These are phyloP conservation scores for Calonectria ilicicola DNA, from an alignment of 2,329 filamentous ascomycete species.

Conservation along the genomic window DNA sequence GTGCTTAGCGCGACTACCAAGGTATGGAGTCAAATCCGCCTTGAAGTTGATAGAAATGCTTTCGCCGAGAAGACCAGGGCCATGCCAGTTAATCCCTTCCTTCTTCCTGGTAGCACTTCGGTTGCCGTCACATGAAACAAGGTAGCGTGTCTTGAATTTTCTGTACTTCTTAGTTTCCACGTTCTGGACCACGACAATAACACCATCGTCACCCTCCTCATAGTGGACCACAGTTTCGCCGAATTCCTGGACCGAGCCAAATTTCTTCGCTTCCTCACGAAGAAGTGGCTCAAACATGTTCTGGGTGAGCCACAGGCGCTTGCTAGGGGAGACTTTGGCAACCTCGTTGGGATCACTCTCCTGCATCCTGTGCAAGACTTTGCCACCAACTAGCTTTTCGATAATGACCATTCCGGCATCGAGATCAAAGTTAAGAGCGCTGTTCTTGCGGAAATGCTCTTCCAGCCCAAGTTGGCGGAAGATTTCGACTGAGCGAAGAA, in stretches of 20 bases:
- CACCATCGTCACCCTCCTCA: not conserved
- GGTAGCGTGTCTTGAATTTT: conserved; percentile 18
- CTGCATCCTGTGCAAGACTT: not conserved
- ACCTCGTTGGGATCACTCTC: conserved; percentile 3
- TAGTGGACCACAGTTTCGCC: not conserved
- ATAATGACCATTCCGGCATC: not conserved
- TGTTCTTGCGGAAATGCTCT: not conserved
- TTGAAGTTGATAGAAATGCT: not conserved
- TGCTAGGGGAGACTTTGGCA: not conserved
- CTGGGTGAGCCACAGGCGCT: conserved; percentile 14
- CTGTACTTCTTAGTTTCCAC: conserved; percentile 4
- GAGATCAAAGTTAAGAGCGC: not conserved
- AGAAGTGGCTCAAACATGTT: conserved; percentile 19
- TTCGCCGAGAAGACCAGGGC: not conserved
- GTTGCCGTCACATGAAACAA: conserved; percentile 14
- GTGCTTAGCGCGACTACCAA: not conserved
- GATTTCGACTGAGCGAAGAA: conserved; percentile 3
- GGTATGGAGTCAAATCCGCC: not conserved
- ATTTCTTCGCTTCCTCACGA: not conserved
- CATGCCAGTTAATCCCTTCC: not conserved
- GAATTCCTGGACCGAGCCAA: not conserved
- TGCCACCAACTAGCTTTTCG: not conserved
- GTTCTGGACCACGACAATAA: conserved; percentile 11
- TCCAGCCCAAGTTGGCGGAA: conserved; percentile 2
- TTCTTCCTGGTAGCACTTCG: conserved; percentile 9